Conservation (phyloP, 805 yeast genomes). For the Groenewaldozyma salmanticensis region DNA sequence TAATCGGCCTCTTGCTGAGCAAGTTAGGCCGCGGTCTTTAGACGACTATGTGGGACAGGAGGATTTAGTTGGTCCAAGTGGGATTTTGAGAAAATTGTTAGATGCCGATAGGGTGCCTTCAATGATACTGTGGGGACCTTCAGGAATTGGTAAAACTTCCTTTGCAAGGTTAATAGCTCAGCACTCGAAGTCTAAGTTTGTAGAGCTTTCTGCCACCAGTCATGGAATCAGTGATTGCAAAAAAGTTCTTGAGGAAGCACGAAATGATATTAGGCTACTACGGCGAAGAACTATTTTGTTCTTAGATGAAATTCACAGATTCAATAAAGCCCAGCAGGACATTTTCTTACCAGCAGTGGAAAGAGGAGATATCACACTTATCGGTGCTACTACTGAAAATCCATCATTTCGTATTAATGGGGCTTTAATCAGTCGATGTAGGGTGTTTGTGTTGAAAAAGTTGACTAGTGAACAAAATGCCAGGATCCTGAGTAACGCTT, state of each 20-base stretch:
- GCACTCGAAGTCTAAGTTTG: constrained; percentile 37
- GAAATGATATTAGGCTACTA: constrained; percentile 36
- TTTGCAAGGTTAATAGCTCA: constrained; percentile 63
- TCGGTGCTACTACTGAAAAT: constrained; percentile 98
- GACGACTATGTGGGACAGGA: constrained; percentile 76
- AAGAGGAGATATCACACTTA: constrained; percentile 64
- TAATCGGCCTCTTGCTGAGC: constrained; percentile 56
- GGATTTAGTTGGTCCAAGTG: constrained; percentile 57
- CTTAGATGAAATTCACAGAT: constrained; percentile 89
- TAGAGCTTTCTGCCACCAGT: constrained; percentile 80
- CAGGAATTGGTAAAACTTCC: constrained; percentile 93
- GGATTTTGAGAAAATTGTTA: constrained; percentile 58
- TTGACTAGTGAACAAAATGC: constrained; percentile 41
- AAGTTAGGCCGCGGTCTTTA: constrained; percentile 65
- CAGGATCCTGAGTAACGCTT: constrained; percentile 47
- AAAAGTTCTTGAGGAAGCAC: constrained; percentile 45
- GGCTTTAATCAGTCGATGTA: constrained; percentile 78
- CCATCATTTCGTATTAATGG: constrained; percentile 74
- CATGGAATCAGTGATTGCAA: constrained; percentile 59
- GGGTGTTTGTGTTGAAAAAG: constrained; percentile 59
- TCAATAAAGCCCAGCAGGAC: constrained; percentile 81
- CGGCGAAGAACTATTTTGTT: constrained; percentile 59
- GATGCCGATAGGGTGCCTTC: constrained; percentile 51
- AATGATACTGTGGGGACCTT: constrained; percentile 88
- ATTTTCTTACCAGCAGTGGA: constrained; percentile 76